These are phyloP conservation scores for Cordia subcordata DNA, from an alignment of 257 asterid species.

Conservation along the genomic window DNA sequence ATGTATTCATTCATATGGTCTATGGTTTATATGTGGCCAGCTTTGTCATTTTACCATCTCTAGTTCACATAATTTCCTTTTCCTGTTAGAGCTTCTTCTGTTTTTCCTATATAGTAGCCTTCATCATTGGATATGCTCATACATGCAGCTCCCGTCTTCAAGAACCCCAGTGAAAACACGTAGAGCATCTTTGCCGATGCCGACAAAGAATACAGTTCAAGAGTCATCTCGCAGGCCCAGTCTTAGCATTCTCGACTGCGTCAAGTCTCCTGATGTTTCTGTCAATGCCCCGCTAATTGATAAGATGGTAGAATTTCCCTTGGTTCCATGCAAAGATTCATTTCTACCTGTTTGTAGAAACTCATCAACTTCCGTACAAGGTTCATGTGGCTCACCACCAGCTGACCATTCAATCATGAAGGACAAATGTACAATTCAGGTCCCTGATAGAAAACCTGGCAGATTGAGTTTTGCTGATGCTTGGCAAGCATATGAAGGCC, in stretches of 20 bases:
- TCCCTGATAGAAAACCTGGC: slow-evolving; percentile 43
- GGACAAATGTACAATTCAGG: slow-evolving; percentile 66
- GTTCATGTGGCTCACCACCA: slow-evolving; percentile 60
- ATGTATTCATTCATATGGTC: no score
- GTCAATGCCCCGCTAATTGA: slow-evolving; percentile 79
- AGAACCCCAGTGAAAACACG: slow-evolving; percentile 52
- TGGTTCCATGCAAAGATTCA: no score
- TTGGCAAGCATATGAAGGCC: slow-evolving; percentile 50
- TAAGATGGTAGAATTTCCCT: slow-evolving; percentile 71
- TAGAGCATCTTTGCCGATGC: slow-evolving; percentile 64
- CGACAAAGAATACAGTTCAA: slow-evolving; percentile 28
- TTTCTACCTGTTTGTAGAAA: slow-evolving; percentile 31
- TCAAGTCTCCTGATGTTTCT: slow-evolving; percentile 68
- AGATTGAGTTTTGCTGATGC: slow-evolving; percentile 40
- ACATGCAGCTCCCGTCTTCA: slow-evolving; percentile 51
- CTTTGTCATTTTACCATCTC: background rate
- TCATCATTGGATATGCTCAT: slow-evolving; percentile 1
- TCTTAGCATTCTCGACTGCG: slow-evolving; percentile 23
- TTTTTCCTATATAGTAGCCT: background rate
- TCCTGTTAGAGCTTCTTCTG: background rate
- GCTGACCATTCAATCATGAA: slow-evolving; percentile 68
- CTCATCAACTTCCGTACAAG: slow-evolving; percentile 49
- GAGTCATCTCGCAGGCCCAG: no score
- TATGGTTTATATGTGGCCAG: no score
- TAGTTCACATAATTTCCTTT: background rate